Percentiles rank a stretch among this genome's conserved stretches.
Conservation (phyloP, 83 land plant genomes). For the Thuja plicata region DNA sequence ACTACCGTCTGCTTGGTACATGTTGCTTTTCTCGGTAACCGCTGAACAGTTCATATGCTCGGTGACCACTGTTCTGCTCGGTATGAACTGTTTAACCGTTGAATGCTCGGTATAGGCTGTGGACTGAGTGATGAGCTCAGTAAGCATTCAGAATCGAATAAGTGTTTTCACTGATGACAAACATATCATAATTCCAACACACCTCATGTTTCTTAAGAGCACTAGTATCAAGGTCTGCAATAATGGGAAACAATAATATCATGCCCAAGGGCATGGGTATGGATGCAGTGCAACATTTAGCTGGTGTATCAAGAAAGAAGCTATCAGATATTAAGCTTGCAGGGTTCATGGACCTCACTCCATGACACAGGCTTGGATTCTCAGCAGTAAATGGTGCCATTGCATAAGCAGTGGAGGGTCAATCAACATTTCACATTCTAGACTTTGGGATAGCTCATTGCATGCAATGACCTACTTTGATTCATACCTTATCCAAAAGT, state of each 20-base stretch:
- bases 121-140: too few relatives aligned
- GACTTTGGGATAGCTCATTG: conserved; percentile 74
- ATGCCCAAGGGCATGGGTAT: background rate
- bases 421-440: conserved; percentile 59
- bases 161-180: too few relatives aligned
- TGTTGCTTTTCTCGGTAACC: too few relatives aligned
- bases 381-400: conserved; percentile 86
- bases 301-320: conserved; percentile 17
- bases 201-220: conserved; percentile 48
- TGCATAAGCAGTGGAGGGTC: conserved; percentile 58
- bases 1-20: too few relatives aligned
- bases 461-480: conserved; percentile 92
- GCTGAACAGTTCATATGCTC: too few relatives aligned
- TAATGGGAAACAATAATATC: conserved; percentile 13
- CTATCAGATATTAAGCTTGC: conserved; percentile 67
- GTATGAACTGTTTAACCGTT: too few relatives aligned
- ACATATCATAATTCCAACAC: too few relatives aligned
- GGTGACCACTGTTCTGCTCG: too few relatives aligned
- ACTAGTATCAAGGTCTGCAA: conserved; percentile 35
- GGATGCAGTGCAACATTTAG: background rate
- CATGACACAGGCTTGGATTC: conserved; percentile 94
- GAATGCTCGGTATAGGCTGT: too few relatives aligned
- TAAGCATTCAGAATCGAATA: too few relatives aligned
- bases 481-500: conserved; percentile 66
- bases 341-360: conserved; percentile 74